These are phyloP conservation scores for Pochonia chlamydosporia DNA, from an alignment of 2,329 filamentous ascomycete genomes.

Conservation along the genomic window DNA sequence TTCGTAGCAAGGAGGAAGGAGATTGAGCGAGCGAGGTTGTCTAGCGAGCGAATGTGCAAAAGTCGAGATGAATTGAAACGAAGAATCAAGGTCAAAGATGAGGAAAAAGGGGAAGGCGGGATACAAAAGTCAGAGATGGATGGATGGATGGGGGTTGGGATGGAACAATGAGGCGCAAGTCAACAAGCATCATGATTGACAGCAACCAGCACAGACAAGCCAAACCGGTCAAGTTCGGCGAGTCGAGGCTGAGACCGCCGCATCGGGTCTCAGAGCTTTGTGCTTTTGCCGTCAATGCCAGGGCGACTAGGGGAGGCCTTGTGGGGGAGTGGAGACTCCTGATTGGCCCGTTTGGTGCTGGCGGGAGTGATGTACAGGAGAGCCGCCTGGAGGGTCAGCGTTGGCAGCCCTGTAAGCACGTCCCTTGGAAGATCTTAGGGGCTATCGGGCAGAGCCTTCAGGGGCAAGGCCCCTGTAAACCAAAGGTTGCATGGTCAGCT, in stretches of 20 bases:
- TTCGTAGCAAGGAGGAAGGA: neutral
- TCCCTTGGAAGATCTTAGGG: too few relatives aligned
- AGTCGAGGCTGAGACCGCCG: neutral
- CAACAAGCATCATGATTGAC: neutral
- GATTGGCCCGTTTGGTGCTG: neutral
- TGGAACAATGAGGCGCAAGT: neutral
- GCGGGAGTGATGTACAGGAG: too few relatives aligned
- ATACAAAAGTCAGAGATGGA: neutral
- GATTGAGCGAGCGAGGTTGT: neutral
- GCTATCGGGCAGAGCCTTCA: too few relatives aligned
- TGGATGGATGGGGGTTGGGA: neutral
- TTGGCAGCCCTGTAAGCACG: neutral
- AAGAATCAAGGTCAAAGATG: neutral
- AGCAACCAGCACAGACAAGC: neutral
- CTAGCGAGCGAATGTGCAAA: neutral
- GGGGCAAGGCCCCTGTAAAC: too few relatives aligned
- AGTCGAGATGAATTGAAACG: neutral
- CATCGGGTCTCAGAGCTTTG: neutral
- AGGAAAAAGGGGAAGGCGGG: neutral
- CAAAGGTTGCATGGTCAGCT: too few relatives aligned
- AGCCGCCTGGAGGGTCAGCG: too few relatives aligned
- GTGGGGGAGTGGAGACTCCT: neutral
- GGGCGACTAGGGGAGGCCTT: neutral
- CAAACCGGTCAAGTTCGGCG: neutral
- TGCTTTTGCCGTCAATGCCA: neutral